A percentile compares a stretch with the other conserved stretches of the same genome.
phyloP scores from a whole-genome alignment of 2,329 filamentous ascomycete genomes.

The Penicillium sp. region DNA sequence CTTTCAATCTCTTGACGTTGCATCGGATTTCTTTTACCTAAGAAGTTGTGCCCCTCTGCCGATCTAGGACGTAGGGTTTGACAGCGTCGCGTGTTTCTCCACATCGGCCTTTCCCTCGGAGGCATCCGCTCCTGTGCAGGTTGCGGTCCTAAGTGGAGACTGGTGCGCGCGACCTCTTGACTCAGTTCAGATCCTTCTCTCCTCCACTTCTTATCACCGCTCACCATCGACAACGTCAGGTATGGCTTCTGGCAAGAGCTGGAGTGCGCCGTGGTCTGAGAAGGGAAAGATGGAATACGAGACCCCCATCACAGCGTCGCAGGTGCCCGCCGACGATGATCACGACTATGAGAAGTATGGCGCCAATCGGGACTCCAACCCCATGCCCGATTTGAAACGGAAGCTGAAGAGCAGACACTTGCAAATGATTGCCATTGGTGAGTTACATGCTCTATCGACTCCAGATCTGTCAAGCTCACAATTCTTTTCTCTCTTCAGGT shows the following conservation, averaged over 20 bases:
- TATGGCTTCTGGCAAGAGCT: slow-evolving; percentile 27
- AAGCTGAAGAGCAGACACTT: slow-evolving; percentile 83
- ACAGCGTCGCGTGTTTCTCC: slow-evolving; percentile 14
- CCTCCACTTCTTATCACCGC: neutral
- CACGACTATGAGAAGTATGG: slow-evolving; percentile 41
- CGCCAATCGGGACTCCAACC: slow-evolving; percentile 55
- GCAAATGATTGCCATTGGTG: slow-evolving; percentile 98
- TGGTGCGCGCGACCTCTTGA: slow-evolving; percentile 3
- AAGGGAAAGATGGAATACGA: slow-evolving; percentile 28
- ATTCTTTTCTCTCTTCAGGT: slow-evolving; percentile 32
- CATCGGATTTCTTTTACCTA: slow-evolving; percentile 27
- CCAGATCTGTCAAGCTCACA: neutral
- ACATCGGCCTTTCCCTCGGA: slow-evolving; percentile 10
- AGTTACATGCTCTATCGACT: slow-evolving; percentile 42
- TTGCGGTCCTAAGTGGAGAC: slow-evolving; percentile 9
- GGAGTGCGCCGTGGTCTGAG: slow-evolving; percentile 14
- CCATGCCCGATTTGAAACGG: slow-evolving; percentile 65
- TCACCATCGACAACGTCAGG: slow-evolving; percentile 9
- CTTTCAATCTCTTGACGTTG: neutral
- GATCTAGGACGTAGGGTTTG: slow-evolving; percentile 8
- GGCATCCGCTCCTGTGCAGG: slow-evolving; percentile 4
- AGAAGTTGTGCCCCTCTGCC: slow-evolving; percentile 3
- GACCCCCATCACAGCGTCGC: slow-evolving; percentile 23
- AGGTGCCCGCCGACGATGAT: slow-evolving; percentile 24
- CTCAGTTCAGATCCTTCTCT: slow-evolving; percentile 11